Evolutionary conservation across 1,284 basidiomycete species (phyloP).

Genomic region (Fomitopsis pinicola): DNA sequence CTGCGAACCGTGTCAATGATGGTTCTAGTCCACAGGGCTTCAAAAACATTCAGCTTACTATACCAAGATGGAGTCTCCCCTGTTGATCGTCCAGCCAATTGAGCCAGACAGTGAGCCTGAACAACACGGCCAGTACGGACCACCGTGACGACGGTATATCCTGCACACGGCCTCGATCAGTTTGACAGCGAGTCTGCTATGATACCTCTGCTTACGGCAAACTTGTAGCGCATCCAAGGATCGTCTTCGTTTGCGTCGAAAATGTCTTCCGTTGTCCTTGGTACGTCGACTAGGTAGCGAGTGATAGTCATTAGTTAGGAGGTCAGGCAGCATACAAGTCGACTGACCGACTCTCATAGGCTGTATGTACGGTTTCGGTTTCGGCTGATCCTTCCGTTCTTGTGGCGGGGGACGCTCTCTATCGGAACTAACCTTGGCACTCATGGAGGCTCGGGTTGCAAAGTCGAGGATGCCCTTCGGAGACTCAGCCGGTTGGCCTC

Average conservation of each 20-base stretch:
- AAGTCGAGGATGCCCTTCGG: too few relatives aligned
- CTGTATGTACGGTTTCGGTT: not conserved
- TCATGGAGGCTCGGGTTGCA: too few relatives aligned
- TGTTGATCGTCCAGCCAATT: not conserved
- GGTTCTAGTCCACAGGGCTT: not conserved
- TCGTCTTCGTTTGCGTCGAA: not conserved
- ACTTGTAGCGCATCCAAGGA: not conserved
- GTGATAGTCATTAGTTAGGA: not conserved
- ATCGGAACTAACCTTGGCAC: too few relatives aligned
- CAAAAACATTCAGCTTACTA: not conserved
- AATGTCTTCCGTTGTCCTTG: not conserved
- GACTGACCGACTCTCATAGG: not conserved
- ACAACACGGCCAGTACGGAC: not conserved
- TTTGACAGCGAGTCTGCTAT: not conserved
- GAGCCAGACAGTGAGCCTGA: not conserved
- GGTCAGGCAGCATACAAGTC: too few relatives aligned
- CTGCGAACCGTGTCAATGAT: not conserved
- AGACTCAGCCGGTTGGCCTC: too few relatives aligned
- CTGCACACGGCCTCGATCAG: not conserved
- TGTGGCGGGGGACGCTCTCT: not conserved
- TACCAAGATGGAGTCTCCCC: not conserved
- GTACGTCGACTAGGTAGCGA: not conserved
- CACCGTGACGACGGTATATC: not conserved
- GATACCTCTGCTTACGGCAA: not conserved
- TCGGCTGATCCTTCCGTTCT: not conserved